Percentiles rank a stretch among this genome's conserved stretches.
phyloP scores from a whole-genome alignment of 2,329 filamentous ascomycete genomes.

The Alternaria viburni region DNA sequence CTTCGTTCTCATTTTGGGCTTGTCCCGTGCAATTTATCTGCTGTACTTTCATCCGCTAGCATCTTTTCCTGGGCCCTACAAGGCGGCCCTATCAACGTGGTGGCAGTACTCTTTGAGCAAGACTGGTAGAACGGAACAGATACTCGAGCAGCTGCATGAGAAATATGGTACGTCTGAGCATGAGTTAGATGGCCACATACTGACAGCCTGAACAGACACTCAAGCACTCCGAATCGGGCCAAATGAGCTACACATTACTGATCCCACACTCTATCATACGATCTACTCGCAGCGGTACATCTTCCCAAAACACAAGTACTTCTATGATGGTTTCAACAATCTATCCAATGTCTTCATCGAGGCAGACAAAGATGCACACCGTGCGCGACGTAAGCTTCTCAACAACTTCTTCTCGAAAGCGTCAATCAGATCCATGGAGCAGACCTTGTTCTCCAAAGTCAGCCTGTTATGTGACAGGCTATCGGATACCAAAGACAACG shows the following conservation, averaged over 20 bases:
- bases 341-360: no score
- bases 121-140: not conserved
- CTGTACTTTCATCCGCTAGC: not conserved
- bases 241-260: not conserved
- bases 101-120: not conserved
- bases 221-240: not conserved
- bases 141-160: not conserved
- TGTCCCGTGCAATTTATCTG: not conserved
- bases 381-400: not conserved
- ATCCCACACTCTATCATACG: not conserved
- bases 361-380: not conserved
- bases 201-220: not conserved
- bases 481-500: not conserved
- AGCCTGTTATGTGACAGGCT: not conserved
- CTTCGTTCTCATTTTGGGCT: not conserved
- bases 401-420: conserved; percentile 1
- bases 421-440: not conserved
- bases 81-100: not conserved
- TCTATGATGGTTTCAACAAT: not conserved
- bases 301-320: not conserved
- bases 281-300: not conserved
- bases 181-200: not conserved
- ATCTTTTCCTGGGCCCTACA: not conserved
- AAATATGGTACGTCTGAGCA: not conserved
- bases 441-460: not conserved